Conservation (phyloP, 139 green algal species). For the Chlamydomonas sphaeroides region DNA sequence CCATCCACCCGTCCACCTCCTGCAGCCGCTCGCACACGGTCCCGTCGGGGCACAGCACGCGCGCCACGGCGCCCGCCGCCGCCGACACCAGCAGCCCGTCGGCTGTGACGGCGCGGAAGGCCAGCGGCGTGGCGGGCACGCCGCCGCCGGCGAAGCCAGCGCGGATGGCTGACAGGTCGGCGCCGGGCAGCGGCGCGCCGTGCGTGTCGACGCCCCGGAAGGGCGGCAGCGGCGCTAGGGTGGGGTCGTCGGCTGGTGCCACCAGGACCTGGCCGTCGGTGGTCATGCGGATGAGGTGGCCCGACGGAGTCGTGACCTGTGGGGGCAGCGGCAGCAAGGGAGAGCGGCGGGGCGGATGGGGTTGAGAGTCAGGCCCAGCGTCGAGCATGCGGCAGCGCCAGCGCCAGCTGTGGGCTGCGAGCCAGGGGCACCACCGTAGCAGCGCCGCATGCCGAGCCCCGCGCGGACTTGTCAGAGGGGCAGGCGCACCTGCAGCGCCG, state of each 20-base stretch:
- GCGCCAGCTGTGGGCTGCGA: too few relatives aligned
- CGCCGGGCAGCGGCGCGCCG: slow-evolving; percentile 49
- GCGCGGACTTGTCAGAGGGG: too few relatives aligned
- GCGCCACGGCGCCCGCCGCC: slow-evolving; percentile 6
- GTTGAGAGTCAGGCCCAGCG: too few relatives aligned
- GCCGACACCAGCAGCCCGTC: slow-evolving; percentile 49
- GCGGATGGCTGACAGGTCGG: slow-evolving; percentile 37
- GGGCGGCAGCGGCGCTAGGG: background rate
- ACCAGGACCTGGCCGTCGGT: slow-evolving; percentile 55
- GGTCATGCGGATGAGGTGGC: slow-evolving; percentile 45
- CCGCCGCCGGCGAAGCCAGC: background rate
- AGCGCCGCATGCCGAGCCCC: too few relatives aligned
- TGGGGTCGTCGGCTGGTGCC: background rate
- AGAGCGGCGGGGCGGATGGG: too few relatives aligned
- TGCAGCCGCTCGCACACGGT: slow-evolving; percentile 47
- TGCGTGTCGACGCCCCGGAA: slow-evolving; percentile 55
- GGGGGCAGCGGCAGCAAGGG: too few relatives aligned
- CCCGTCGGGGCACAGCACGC: slow-evolving; percentile 57
- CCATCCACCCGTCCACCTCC: slow-evolving; percentile 31
- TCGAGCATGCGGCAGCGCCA: too few relatives aligned
- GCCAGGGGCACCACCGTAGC: too few relatives aligned
- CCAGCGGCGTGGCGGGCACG: background rate
- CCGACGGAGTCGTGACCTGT: slow-evolving; percentile 36
- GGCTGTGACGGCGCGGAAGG: slow-evolving; percentile 55
- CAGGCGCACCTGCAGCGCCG: slow-evolving; percentile 41